These are phyloP conservation scores for Citrus cavaleriei DNA, from an alignment of 345 rosid genomes.

Conservation along the genomic window DNA sequence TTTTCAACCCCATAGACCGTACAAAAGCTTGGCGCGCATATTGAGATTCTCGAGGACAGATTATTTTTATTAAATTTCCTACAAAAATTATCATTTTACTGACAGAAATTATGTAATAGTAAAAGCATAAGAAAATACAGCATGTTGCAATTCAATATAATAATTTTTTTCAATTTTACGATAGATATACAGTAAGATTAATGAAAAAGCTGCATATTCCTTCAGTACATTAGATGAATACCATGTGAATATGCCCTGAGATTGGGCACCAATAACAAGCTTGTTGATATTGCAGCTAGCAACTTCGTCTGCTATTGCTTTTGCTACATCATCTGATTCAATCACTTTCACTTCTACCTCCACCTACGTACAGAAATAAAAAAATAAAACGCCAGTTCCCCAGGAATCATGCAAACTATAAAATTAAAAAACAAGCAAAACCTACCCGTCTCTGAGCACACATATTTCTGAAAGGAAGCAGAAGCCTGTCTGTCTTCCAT, in stretches of 20 bases:
- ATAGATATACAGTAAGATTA: not conserved
- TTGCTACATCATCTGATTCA: constrained; percentile 67
- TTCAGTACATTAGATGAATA: constrained; percentile 15
- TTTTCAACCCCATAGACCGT: constrained; percentile 73
- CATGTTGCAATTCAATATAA: not conserved
- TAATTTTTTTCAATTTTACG: not conserved
- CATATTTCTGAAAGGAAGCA: constrained; percentile 66
- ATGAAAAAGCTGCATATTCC: not conserved
- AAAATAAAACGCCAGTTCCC: constrained; percentile 6
- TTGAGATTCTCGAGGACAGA: constrained; percentile 63
- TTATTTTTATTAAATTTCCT: constrained; percentile 54
- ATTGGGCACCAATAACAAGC: constrained; percentile 81
- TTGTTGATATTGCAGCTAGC: constrained; percentile 38
- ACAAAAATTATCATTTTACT: constrained; percentile 10
- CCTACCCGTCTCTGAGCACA: constrained; percentile 63
- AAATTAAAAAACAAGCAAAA: constrained; percentile 3
- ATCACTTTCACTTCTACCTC: constrained; percentile 48
- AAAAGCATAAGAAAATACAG: not conserved
- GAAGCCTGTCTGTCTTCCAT: constrained; percentile 49
- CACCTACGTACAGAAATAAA: constrained; percentile 35
- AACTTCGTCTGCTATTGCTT: constrained; percentile 70
- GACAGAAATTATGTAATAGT: not conserved
- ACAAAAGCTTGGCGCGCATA: constrained; percentile 58
- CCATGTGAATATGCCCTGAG: constrained; percentile 63
- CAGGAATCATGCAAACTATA: not conserved